A percentile compares a stretch with the other conserved stretches of the same genome.
Evolutionary conservation across 1,284 basidiomycete genomes (phyloP).

Genomic region (Vanrija pseudolonga): DNA sequence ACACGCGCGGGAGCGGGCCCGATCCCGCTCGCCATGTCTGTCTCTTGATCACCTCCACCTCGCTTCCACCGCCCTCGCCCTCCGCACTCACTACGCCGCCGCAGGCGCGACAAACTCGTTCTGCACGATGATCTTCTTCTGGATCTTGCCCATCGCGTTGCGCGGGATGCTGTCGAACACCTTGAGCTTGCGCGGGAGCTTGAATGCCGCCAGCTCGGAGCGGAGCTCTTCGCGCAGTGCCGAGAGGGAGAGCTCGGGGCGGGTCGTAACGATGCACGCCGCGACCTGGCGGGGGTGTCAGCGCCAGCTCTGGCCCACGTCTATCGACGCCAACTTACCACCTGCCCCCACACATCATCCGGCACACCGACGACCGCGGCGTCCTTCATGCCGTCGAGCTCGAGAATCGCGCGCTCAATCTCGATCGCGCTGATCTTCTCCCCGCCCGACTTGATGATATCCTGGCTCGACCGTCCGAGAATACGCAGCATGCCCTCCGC

Average conservation of each 20-base stretch:
- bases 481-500: conserved; percentile 31
- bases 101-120: conserved; percentile 13
- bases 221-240: conserved; percentile 25
- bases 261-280: conserved; percentile 25
- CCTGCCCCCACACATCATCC: conserved; percentile 44
- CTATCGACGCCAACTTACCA: conserved; percentile 25
- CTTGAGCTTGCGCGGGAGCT: conserved; percentile 21
- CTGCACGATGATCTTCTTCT: conserved; percentile 29
- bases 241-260: conserved; percentile 14
- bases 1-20: no score
- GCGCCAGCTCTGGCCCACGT: not conserved
- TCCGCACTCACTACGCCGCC: no score
- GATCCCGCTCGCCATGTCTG: not conserved
- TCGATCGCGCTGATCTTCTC: conserved; percentile 47
- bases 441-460: conserved; percentile 44
- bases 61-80: no score
- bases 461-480: conserved; percentile 34
- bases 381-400: conserved; percentile 38
- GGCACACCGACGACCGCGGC: conserved; percentile 42
- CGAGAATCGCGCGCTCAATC: conserved; percentile 40
- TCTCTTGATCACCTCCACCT: not conserved
- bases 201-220: conserved; percentile 35
- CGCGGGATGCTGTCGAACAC: not conserved
- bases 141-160: conserved; percentile 33
- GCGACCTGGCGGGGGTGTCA: conserved; percentile 12